These are phyloP conservation scores for Xylaria longipes DNA, from an alignment of 495 filamentous ascomycete species.

Conservation along the genomic window DNA sequence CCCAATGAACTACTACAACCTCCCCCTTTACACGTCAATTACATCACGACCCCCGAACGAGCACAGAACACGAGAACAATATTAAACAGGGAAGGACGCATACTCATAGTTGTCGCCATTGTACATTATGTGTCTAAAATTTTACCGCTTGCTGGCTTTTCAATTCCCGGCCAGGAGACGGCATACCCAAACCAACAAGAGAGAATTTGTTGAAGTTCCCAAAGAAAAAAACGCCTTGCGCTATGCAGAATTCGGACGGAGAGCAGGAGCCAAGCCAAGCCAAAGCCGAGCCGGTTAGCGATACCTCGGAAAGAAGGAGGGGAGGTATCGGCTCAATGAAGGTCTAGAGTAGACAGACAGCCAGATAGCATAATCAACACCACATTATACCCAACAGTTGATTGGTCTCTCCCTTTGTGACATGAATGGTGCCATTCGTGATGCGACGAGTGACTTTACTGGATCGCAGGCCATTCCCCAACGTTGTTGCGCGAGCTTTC, in stretches of 20 bases:
- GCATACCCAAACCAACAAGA: not conserved
- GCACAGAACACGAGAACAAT: not conserved
- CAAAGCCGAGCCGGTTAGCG: not conserved
- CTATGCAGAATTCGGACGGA: constrained; percentile 13
- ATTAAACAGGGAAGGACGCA: not conserved
- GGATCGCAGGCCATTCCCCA: not conserved
- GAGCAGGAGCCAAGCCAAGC: not conserved
- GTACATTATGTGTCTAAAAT: constrained; percentile 15
- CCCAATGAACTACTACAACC: not conserved
- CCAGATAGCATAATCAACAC: not conserved
- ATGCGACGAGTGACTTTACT: not conserved
- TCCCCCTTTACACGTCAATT: not conserved
- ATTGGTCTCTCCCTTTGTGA: not conserved
- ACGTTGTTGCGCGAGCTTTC: constrained; percentile 12
- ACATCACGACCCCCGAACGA: not conserved
- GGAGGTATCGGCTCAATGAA: not conserved
- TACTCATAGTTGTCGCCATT: not conserved
- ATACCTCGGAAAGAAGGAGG: not conserved
- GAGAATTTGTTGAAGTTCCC: not conserved
- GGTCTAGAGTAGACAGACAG: not conserved
- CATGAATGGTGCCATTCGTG: not conserved
- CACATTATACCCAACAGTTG: constrained; percentile 5
- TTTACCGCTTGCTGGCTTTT: constrained; percentile 5
- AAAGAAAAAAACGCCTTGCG: constrained; percentile 20
- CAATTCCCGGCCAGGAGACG: not conserved